Base-by-base conservation (phyloP, 2,329 filamentous ascomycete genomes). In the Nemania sp. region DNA sequence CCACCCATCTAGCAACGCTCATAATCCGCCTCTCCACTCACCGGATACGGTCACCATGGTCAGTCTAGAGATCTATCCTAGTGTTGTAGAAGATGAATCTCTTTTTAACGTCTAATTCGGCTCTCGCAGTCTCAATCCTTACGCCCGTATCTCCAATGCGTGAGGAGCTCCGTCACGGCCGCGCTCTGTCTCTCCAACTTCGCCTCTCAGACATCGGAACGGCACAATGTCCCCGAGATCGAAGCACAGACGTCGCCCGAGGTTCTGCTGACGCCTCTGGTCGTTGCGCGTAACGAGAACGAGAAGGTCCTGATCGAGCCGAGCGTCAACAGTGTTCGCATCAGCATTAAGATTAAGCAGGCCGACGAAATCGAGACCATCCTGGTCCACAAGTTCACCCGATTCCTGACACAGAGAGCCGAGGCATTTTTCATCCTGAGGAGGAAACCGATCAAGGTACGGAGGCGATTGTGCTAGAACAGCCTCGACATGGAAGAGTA, bases 271-370 rank as follows among this genome's bases (percentile, higher is more conserved):
- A 96, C 94, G 68, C 92, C 93, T 15, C 78, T 99, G 61, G 91
- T 88, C 23, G 86, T 99, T 64, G 89, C 93, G 60, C 86, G 94
- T 61, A 99, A 99, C 75, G 92, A 97, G 75, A 96, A 97, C 72
- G 94, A 99, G 81, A 87, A 89, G 66, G 93, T 99, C 63, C 80
- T 96, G 57, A 96, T 97, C 70, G 93, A 97, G 77, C 92, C 94
- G 49, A 94, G 90, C 73, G 88, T 97, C 77, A 99, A 99, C 82
- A 95, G 90, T 64, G 89, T 99, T 64, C 88, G 94, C 65, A 89
- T 99, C 69, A 96, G 91, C 82, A 96, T 99, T 78, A 91, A 93
- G 80, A 97, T 99, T 75, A 99, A 99, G 79, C 94, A 99, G 80
- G 94, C 94, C 59, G 94, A 99, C 73, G 94, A 99, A 78, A 99